Conservation (phyloP, 495 filamentous ascomycete species). For the Annulohypoxylon moriforme region DNA sequence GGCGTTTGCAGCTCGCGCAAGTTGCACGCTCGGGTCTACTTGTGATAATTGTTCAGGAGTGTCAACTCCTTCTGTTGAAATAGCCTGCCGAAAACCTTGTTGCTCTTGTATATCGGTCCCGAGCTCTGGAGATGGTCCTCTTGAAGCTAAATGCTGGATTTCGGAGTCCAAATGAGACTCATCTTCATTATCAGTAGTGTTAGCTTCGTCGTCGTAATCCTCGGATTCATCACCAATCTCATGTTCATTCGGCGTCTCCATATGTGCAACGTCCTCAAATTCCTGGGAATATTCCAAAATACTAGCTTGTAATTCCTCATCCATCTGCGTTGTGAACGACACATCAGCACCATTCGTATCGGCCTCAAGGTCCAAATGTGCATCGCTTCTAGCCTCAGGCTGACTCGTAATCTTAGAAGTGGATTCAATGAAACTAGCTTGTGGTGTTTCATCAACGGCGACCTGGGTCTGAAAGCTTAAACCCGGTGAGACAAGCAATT, state of each 20-base stretch:
- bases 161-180: constrained; percentile 6
- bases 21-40: constrained; percentile 49
- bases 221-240: constrained; percentile 8
- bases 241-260: background rate
- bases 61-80: constrained; percentile 3
- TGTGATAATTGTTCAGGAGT: constrained; percentile 17
- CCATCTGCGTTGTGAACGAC: constrained; percentile 44
- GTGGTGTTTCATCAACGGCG: constrained; percentile 17
- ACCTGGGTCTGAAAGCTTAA: constrained; percentile 41
- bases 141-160: background rate
- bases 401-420: background rate
- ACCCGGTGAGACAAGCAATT: constrained; percentile 19
- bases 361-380: background rate
- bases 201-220: constrained; percentile 10
- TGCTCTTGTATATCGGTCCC: constrained; percentile 17
- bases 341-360: constrained; percentile 13
- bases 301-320: constrained; percentile 48
- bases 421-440: constrained; percentile 15
- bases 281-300: constrained; percentile 39
- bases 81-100: background rate
- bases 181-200: constrained; percentile 9
- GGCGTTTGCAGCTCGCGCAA: constrained; percentile 51
- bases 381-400: constrained; percentile 4
- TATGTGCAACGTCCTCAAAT: constrained; percentile 7
- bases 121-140: constrained; percentile 24